phyloP scores from a whole-genome alignment of 345 rosid species.

The Kernera saxatilis region DNA sequence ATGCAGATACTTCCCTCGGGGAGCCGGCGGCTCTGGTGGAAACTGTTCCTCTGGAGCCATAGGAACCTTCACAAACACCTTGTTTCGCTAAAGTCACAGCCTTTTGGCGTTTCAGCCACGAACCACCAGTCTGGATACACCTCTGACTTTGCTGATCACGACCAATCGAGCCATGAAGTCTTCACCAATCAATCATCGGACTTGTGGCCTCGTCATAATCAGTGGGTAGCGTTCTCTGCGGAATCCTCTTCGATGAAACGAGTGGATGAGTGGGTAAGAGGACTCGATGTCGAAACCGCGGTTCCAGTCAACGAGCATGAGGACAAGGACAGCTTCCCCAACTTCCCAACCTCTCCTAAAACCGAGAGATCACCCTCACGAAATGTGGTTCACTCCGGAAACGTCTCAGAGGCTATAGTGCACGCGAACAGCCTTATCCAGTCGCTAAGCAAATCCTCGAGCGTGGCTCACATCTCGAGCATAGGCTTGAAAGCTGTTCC shows the following conservation, averaged over 20 bases:
- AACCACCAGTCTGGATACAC: conserved; percentile 80
- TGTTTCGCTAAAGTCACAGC: conserved; percentile 34
- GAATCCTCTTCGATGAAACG: conserved; percentile 62
- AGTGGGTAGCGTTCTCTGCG: conserved; percentile 76
- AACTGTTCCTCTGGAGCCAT: conserved; percentile 91
- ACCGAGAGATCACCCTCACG: conserved; percentile 35
- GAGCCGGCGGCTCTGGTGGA: conserved; percentile 81
- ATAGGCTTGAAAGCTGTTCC: conserved; percentile 82
- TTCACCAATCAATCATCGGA: conserved; percentile 36
- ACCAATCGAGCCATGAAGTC: conserved; percentile 31
- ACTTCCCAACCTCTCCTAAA: conserved; percentile 51
- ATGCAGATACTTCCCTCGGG: conserved; percentile 91
- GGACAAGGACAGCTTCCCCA: conserved; percentile 34
- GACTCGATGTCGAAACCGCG: conserved; percentile 38
- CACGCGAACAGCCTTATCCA: conserved; percentile 71
- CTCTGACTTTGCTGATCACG: conserved; percentile 71
- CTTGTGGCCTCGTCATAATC: conserved; percentile 65
- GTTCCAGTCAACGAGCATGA: conserved; percentile 32
- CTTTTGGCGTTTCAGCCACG: conserved; percentile 14
- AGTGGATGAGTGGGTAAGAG: conserved; percentile 81
- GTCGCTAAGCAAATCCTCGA: conserved; percentile 74
- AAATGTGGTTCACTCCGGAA: conserved; percentile 28
- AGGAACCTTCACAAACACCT: conserved; percentile 59
- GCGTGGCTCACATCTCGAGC: conserved; percentile 75
- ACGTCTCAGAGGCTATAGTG: conserved; percentile 53